Evolutionary conservation across 2,329 filamentous ascomycete genomes (phyloP).

Genomic region (Furcasterigmium sp.): DNA sequence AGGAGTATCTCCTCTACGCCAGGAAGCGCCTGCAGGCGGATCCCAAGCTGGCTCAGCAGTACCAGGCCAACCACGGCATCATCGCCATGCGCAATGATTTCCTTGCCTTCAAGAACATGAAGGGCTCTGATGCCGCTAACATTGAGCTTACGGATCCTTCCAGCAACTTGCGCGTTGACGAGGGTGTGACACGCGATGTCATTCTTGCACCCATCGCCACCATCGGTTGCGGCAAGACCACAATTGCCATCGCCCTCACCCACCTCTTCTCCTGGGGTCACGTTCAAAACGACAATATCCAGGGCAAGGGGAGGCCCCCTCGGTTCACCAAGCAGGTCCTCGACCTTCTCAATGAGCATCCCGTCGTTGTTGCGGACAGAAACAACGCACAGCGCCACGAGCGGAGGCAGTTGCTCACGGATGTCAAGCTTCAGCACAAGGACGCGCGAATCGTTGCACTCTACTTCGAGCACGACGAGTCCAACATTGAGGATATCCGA

Average conservation of each 20-base stretch:
- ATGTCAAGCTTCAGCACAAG: slow-evolving; percentile 59
- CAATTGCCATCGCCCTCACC: slow-evolving; percentile 72
- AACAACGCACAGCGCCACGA: slow-evolving; percentile 92
- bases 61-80: slow-evolving; percentile 89
- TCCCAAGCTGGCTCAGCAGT: slow-evolving; percentile 61
- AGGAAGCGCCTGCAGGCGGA: slow-evolving; percentile 66
- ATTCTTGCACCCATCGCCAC: slow-evolving; percentile 89
- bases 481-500: slow-evolving; percentile 68
- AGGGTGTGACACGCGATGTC: slow-evolving; percentile 60
- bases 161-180: slow-evolving; percentile 36
- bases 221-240: slow-evolving; percentile 96
- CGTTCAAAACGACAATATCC: slow-evolving; percentile 94
- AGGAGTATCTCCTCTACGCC: slow-evolving; percentile 84
- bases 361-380: slow-evolving; percentile 82
- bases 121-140: slow-evolving; percentile 82
- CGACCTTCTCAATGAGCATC: slow-evolving; percentile 55
- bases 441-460: slow-evolving; percentile 74
- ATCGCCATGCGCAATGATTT: slow-evolving; percentile 89
- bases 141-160: slow-evolving; percentile 51
- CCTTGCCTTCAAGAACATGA: slow-evolving; percentile 73
- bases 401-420: slow-evolving; percentile 78
- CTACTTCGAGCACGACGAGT: slow-evolving; percentile 80
- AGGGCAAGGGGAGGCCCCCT: slow-evolving; percentile 69
- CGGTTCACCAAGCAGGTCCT: slow-evolving; percentile 71
- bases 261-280: slow-evolving; percentile 89